Evolutionary conservation across 1,139 yeast genomes (phyloP).

Genomic region (Saccharomyces hybrid): DNA sequence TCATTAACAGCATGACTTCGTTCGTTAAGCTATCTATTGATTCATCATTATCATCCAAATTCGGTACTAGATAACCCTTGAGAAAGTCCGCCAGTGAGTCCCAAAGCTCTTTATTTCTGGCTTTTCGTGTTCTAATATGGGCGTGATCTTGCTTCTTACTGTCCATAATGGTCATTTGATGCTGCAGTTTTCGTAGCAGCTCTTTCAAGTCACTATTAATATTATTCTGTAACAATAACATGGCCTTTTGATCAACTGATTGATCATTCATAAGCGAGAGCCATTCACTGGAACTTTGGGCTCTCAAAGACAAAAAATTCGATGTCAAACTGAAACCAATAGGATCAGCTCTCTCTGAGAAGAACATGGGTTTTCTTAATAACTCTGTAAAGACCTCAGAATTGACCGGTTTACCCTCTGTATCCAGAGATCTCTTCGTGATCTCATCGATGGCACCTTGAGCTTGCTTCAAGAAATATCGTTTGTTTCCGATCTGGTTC

Average conservation of each 20-base stretch:
- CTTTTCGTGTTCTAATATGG: not conserved
- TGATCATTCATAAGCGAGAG: constrained; percentile 7
- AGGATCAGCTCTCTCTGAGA: constrained; percentile 30
- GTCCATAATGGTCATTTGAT: not conserved
- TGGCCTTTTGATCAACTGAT: constrained; percentile 6
- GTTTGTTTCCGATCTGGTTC: constrained; percentile 25
- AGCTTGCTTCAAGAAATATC: constrained; percentile 23
- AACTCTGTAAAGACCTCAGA: constrained; percentile 9
- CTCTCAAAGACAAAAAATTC: constrained; percentile 12
- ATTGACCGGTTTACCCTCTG: not conserved
- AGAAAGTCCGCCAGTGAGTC: constrained; percentile 8
- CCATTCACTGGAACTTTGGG: constrained; percentile 14
- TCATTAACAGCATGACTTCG: constrained; percentile 1
- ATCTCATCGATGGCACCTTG: constrained; percentile 14
- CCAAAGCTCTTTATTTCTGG: constrained; percentile 4
- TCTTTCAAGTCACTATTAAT: constrained; percentile 10
- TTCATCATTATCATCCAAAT: constrained; percentile 5
- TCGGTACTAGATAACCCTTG: constrained; percentile 10
- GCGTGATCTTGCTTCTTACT: not conserved
- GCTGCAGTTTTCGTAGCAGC: constrained; percentile 4
- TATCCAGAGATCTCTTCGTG: not conserved
- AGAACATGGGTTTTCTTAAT: constrained; percentile 22
- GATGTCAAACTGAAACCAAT: constrained; percentile 24
- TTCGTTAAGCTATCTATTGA: not conserved
- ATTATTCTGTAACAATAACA: constrained; percentile 14